phyloP scores from a whole-genome alignment of 371 early-diverging fungal genomes.

The Mortierella sp. region DNA sequence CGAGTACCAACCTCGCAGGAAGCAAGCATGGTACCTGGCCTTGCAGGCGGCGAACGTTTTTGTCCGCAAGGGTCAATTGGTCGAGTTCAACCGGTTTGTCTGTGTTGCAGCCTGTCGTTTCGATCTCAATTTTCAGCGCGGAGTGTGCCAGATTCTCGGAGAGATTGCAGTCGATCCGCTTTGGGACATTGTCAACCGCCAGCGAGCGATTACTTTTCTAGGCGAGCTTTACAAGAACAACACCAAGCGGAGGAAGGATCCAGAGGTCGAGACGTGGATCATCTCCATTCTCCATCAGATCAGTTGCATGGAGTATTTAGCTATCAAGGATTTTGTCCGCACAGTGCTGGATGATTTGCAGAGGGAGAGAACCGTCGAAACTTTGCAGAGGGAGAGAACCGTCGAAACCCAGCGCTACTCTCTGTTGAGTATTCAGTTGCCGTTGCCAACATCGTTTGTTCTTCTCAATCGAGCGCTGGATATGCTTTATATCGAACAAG shows the following conservation, averaged over 20 bases:
- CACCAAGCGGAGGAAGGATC: background rate
- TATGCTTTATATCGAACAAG: background rate
- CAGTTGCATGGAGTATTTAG: too few species aligned
- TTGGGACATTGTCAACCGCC: background rate
- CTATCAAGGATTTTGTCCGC: background rate
- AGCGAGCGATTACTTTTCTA: background rate
- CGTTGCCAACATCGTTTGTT: background rate
- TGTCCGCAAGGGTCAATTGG: background rate
- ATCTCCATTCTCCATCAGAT: background rate
- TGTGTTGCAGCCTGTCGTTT: background rate
- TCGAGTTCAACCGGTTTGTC: background rate
- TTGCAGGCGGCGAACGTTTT: background rate
- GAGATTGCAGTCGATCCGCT: background rate
- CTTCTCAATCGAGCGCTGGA: background rate
- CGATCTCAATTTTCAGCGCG: background rate
- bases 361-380: background rate
- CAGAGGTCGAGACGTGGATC: background rate
- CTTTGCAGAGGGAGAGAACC: too few species aligned
- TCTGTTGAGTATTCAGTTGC: background rate
- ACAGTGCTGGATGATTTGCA: background rate
- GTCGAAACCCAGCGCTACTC: too few species aligned
- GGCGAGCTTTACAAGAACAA: background rate
- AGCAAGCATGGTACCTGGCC: background rate
- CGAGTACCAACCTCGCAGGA: background rate
- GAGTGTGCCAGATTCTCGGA: conserved; percentile 2